These are phyloP conservation scores for Flueggea neowawraea DNA, from an alignment of 441 rosid genomes.

Conservation along the genomic window DNA sequence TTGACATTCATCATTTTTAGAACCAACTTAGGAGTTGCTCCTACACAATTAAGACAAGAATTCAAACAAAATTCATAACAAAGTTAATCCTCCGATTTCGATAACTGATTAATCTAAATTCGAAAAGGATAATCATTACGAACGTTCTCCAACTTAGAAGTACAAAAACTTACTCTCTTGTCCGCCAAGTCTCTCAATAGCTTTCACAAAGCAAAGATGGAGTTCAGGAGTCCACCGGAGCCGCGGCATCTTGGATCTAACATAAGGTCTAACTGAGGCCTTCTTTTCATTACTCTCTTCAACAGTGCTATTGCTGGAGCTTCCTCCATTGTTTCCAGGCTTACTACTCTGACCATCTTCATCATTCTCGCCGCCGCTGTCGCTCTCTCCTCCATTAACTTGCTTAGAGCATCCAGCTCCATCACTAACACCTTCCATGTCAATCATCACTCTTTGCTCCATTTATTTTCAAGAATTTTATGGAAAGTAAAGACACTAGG, in stretches of 20 bases:
- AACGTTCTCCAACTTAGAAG: background rate
- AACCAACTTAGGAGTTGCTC: conserved; percentile 89
- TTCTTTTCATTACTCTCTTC: conserved; percentile 67
- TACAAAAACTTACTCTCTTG: conserved; percentile 60
- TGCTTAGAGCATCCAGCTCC: conserved; percentile 29
- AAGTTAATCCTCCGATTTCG: no score
- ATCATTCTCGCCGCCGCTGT: conserved; percentile 37
- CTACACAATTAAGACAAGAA: conserved; percentile 24
- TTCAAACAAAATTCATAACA: background rate
- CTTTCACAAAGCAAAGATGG: conserved; percentile 74
- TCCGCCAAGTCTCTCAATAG: conserved; percentile 85
- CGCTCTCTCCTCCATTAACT: conserved; percentile 23
- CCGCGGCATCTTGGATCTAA: conserved; percentile 85
- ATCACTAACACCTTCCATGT: conserved; percentile 25
- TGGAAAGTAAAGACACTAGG: background rate
- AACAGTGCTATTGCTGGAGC: conserved; percentile 83
- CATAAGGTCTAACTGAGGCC: conserved; percentile 61
- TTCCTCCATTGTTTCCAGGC: conserved; percentile 30
- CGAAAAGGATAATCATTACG: no score
- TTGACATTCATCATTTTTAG: conserved; percentile 84
- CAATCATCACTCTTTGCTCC: background rate
- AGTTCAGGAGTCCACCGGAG: conserved; percentile 97
- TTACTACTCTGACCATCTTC: conserved; percentile 30
- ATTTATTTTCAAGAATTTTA: background rate
- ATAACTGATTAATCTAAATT: no score